phyloP scores from a whole-genome alignment of 176 grass and related monocot genomes.

The Paspalum vaginatum region DNA sequence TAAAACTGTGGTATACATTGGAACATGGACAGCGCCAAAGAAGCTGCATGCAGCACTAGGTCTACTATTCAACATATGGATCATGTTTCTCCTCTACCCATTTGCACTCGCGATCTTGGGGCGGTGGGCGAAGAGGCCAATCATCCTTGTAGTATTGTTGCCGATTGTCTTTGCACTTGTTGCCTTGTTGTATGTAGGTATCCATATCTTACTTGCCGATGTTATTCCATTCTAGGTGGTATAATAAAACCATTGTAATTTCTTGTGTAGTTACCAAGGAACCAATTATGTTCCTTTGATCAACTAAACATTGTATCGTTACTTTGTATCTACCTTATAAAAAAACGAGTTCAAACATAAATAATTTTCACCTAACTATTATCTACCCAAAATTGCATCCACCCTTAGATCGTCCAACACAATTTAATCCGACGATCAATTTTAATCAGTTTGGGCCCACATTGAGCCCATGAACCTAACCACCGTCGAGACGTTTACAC shows the following conservation, averaged over 20 bases:
- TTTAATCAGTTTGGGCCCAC: too few species aligned
- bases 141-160: conserved; percentile 17
- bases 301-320: conserved; percentile 37
- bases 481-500: too few species aligned
- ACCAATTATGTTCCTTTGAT: conserved; percentile 29
- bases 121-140: conserved; percentile 28
- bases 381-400: too few species aligned
- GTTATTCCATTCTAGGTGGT: conserved; percentile 13
- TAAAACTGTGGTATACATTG: conserved; percentile 16
- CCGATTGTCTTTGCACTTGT: conserved; percentile 1
- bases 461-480: too few species aligned
- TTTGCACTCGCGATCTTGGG: conserved; percentile 39
- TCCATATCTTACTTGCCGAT: not conserved
- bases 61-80: conserved; percentile 39
- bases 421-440: too few species aligned
- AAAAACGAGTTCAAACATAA: too few species aligned
- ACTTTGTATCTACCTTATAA: too few species aligned
- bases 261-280: conserved; percentile 37
- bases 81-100: conserved; percentile 44
- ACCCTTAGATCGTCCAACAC: too few species aligned
- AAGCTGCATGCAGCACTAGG: conserved; percentile 27
- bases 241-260: conserved; percentile 29
- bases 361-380: too few species aligned
- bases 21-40: conserved; percentile 7
- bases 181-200: not conserved